Evolutionary conservation across 2,329 filamentous ascomycete species (phyloP).

Genomic region (Cladosporium sp.): DNA sequence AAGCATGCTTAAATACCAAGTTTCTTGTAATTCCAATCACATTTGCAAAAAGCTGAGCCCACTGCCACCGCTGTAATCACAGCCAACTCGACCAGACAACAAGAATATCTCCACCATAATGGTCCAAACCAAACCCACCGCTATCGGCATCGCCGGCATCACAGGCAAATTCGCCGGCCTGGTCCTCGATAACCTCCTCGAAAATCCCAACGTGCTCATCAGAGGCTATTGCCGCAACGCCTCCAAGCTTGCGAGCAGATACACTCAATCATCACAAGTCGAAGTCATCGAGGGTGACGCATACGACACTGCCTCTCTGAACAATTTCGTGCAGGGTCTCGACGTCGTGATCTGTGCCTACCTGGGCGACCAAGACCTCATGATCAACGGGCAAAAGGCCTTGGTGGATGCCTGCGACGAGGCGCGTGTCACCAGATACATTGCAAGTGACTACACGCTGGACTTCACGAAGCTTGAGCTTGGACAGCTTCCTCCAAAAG

Average conservation of each 20-base stretch:
- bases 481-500: constrained; percentile 37
- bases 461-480: constrained; percentile 38
- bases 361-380: constrained; percentile 35
- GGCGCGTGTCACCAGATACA: constrained; percentile 35
- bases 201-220: constrained; percentile 23
- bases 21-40: too few relatives aligned
- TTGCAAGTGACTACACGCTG: constrained; percentile 40
- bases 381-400: constrained; percentile 40
- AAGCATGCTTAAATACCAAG: too few relatives aligned
- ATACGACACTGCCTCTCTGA: constrained; percentile 24
- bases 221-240: constrained; percentile 28
- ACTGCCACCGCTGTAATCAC: too few relatives aligned
- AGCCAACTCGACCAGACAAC: too few relatives aligned
- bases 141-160: constrained; percentile 31
- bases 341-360: constrained; percentile 41
- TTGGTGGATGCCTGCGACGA: constrained; percentile 40
- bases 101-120: background rate
- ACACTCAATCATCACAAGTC: constrained; percentile 18
- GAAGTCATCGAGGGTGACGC: constrained; percentile 27
- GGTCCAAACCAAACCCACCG: background rate
- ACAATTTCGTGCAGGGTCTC: constrained; percentile 27
- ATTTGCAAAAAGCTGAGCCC: too few relatives aligned
- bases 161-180: constrained; percentile 33
- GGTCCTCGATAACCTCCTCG: constrained; percentile 28
- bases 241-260: constrained; percentile 23